phyloP scores from a whole-genome alignment of 352 stramenopile species.

The Phytophthora pisi region DNA sequence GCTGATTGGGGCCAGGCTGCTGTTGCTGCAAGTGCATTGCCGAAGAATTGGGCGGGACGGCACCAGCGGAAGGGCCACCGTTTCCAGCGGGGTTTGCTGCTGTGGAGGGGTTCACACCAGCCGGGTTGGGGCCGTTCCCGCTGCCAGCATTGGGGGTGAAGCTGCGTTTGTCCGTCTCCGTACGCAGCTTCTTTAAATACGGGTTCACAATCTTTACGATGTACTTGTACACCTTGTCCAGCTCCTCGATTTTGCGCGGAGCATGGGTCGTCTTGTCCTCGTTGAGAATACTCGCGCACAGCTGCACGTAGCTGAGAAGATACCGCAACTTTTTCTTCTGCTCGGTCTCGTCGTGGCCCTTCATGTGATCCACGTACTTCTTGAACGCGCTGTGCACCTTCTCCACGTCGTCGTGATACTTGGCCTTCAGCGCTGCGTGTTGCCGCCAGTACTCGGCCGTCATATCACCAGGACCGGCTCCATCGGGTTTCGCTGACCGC shows the following conservation, averaged over 20 bases:
- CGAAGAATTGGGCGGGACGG: constrained; percentile 15
- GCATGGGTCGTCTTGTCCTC: constrained; percentile 76
- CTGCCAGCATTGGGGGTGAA: constrained; percentile 29
- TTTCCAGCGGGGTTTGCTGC: constrained; percentile 21
- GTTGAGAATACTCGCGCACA: constrained; percentile 78
- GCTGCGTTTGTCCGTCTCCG: constrained; percentile 76
- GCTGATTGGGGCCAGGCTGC: constrained; percentile 23
- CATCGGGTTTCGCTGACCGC: constrained; percentile 24
- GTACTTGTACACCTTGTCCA: constrained; percentile 91
- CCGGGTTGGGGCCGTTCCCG: constrained; percentile 22
- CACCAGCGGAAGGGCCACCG: constrained; percentile 20
- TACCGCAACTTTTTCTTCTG: constrained; percentile 89
- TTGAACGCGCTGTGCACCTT: constrained; percentile 88
- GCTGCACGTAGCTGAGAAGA: constrained; percentile 82
- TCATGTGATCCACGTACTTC: constrained; percentile 90
- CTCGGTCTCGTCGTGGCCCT: constrained; percentile 84
- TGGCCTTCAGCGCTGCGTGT: constrained; percentile 74
- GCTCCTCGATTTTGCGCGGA: constrained; percentile 79
- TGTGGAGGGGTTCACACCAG: constrained; percentile 28
- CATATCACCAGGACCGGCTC: constrained; percentile 43
- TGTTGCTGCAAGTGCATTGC: constrained; percentile 41
- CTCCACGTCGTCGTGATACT: constrained; percentile 85
- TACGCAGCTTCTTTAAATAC: constrained; percentile 87
- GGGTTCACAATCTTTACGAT: constrained; percentile 89
- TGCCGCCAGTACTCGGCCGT: constrained; percentile 80